phyloP scores from a whole-genome alignment of 2,329 filamentous ascomycete genomes.

The Stenocarpella maydis region DNA sequence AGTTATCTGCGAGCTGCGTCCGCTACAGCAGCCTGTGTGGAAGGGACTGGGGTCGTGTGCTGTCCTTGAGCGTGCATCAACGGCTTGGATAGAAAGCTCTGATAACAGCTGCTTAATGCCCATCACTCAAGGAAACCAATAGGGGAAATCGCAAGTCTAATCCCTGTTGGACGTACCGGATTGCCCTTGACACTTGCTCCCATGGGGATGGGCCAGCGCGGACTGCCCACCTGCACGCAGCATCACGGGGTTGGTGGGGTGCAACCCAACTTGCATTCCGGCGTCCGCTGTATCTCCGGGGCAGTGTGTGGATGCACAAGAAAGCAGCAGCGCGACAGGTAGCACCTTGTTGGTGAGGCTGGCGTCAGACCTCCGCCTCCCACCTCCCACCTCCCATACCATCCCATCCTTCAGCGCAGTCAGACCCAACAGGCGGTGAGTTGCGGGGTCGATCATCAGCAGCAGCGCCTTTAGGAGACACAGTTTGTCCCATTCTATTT shows the following conservation, averaged over 20 bases:
- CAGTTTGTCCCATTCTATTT: background rate
- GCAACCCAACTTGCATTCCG: background rate
- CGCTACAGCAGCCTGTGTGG: background rate
- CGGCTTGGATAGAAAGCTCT: background rate
- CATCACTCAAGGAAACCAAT: background rate
- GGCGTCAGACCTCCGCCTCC: constrained; percentile 21
- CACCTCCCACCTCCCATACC: too few species aligned
- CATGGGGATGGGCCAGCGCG: constrained; percentile 9
- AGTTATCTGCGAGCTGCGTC: background rate
- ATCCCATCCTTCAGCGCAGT: background rate
- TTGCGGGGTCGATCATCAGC: background rate
- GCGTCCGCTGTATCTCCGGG: constrained; percentile 7
- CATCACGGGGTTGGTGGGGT: constrained; percentile 11
- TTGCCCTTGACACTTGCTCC: background rate
- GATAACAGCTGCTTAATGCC: background rate
- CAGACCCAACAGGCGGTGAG: constrained; percentile 32
- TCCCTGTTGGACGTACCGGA: background rate
- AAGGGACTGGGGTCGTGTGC: background rate
- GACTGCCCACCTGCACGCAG: background rate
- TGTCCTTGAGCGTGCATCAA: background rate
- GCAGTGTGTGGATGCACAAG: background rate
- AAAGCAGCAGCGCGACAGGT: background rate
- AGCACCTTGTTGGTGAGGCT: background rate
- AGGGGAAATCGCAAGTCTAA: background rate
- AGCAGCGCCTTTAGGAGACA: background rate